Evolutionary conservation across 2,329 filamentous ascomycete genomes (phyloP).

Genomic region (Colletotrichum viniferum): DNA sequence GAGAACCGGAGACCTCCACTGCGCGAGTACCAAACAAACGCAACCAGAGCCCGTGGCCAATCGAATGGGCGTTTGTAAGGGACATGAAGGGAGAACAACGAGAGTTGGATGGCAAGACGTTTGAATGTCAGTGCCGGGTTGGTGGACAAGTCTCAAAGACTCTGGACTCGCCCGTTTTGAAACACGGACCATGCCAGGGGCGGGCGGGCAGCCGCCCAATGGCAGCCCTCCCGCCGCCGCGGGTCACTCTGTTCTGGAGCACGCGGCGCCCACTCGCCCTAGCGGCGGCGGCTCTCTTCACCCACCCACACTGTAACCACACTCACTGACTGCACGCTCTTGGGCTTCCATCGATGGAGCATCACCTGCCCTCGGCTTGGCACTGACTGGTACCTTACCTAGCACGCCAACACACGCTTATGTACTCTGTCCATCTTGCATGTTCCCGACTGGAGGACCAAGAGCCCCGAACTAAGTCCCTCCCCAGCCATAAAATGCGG

Average conservation of each 20-base stretch:
- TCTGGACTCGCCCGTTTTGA: conserved; percentile 9
- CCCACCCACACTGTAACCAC: background rate
- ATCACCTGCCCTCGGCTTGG: background rate
- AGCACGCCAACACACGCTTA: background rate
- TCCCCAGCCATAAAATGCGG: background rate
- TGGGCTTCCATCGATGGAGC: background rate
- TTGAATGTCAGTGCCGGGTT: conserved; percentile 3
- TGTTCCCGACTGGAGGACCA: background rate
- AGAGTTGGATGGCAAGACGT: background rate
- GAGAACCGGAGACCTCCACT: background rate
- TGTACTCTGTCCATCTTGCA: background rate
- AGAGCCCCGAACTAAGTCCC: background rate
- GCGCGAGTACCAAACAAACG: background rate
- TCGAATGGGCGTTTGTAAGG: background rate
- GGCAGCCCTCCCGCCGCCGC: background rate
- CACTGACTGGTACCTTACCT: background rate
- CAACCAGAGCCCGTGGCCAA: background rate
- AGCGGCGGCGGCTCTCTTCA: conserved; percentile 5
- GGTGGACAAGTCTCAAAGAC: conserved; percentile 13
- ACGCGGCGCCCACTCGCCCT: conserved; percentile 13
- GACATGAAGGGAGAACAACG: background rate
- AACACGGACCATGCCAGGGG: conserved; percentile 18
- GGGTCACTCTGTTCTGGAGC: conserved; percentile 13
- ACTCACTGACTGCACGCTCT: background rate
- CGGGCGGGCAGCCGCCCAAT: conserved; percentile 10